Conservation (phyloP, 306 rosid genomes). For the Dalbergia oliveri region DNA sequence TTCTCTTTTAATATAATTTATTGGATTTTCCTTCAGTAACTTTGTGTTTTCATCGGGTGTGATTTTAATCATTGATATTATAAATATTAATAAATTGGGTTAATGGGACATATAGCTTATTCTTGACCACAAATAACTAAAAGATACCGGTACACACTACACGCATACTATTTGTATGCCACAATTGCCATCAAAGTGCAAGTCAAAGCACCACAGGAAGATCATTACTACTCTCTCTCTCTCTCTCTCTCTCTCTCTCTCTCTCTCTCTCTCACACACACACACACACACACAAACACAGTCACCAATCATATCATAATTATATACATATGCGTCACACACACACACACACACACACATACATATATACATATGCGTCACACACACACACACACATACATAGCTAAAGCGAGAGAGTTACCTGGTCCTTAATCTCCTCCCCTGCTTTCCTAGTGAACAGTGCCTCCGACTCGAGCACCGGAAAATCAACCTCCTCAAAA, state of each 20-base stretch:
- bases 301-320: background rate
- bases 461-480: constrained; percentile 93
- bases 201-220: constrained; percentile 23
- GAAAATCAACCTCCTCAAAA: constrained; percentile 94
- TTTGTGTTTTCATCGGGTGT: too few relatives aligned
- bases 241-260: constrained; percentile 1
- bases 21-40: too few relatives aligned
- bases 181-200: background rate
- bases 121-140: too few relatives aligned
- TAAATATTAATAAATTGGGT: too few relatives aligned
- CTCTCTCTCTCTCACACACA: background rate
- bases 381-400: background rate
- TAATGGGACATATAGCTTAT: too few relatives aligned
- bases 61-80: too few relatives aligned
- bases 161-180: constrained; percentile 32
- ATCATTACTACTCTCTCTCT: constrained; percentile 4
- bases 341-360: background rate
- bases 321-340: background rate
- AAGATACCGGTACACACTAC: background rate
- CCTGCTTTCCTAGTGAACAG: constrained; percentile 89
- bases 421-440: constrained; percentile 98
- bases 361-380: background rate
- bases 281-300: background rate
- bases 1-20: constrained; percentile 10
- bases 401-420: constrained; percentile 39